Conservation (phyloP, 345 rosid species). For the Arabidopsis thaliana region TAIR10.1 NC_003076.8:5581501-5582000, state of each 20-base stretch:
- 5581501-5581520: background rate
- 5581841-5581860: constrained; percentile 56
- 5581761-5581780: background rate
- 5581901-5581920: constrained; percentile 64
- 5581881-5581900: constrained; percentile 59
- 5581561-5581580: background rate
- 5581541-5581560: background rate
- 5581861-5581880: constrained; percentile 60
- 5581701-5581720: background rate
- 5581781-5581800: constrained; percentile 30
- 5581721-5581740: background rate
- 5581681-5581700: background rate
- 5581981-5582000: constrained; percentile 50
- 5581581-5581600: background rate
- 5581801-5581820: constrained; percentile 13
- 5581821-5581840: constrained; percentile 21
- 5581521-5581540: background rate
- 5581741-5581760: constrained; percentile 6
- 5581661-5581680: background rate
- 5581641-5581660: background rate
- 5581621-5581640: background rate
- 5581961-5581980: constrained; percentile 48
- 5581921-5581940: constrained; percentile 62
- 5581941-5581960: constrained; percentile 57
- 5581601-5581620: background rate